Conservation (phyloP, 805 yeast genomes). For the Pichia occidentalis region DNA sequence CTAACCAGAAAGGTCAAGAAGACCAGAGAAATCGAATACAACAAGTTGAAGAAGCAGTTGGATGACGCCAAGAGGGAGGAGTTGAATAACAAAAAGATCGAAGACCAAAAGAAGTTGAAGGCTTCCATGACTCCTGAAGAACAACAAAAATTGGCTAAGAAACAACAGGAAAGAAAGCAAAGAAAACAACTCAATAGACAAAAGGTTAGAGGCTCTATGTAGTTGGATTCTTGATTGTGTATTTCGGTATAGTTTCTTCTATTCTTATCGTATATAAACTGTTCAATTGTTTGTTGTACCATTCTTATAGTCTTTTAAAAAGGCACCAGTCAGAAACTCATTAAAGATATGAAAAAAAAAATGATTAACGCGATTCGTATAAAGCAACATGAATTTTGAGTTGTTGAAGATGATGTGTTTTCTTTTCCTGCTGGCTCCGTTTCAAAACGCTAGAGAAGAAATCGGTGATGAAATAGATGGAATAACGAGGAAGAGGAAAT, state of each 20-base stretch:
- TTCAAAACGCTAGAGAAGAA: no score
- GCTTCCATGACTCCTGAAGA: conserved; percentile 68
- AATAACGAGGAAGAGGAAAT: no score
- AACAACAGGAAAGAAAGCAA: conserved; percentile 74
- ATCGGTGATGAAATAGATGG: no score
- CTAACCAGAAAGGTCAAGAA: conserved; percentile 67
- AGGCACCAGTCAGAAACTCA: no score
- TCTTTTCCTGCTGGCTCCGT: no score
- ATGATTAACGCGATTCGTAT: no score
- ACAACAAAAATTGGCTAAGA: conserved; percentile 71
- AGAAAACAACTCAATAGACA: conserved; percentile 65
- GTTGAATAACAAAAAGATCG: conserved; percentile 62
- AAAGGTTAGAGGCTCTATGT: conserved; percentile 33
- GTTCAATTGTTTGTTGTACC: no score
- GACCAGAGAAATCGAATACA: conserved; percentile 68
- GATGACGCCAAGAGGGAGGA: conserved; percentile 64
- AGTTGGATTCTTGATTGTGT: neutral
- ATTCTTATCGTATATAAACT: neutral
- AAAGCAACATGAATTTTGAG: no score
- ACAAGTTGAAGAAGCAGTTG: conserved; percentile 61
- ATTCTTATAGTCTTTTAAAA: neutral
- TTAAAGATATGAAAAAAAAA: no score
- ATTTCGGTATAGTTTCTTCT: neutral
- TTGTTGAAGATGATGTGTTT: no score
- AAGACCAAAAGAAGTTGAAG: conserved; percentile 58